Evolutionary conservation across 2,329 filamentous ascomycete species (phyloP).

Genomic region (Sporothrix variecibatus): DNA sequence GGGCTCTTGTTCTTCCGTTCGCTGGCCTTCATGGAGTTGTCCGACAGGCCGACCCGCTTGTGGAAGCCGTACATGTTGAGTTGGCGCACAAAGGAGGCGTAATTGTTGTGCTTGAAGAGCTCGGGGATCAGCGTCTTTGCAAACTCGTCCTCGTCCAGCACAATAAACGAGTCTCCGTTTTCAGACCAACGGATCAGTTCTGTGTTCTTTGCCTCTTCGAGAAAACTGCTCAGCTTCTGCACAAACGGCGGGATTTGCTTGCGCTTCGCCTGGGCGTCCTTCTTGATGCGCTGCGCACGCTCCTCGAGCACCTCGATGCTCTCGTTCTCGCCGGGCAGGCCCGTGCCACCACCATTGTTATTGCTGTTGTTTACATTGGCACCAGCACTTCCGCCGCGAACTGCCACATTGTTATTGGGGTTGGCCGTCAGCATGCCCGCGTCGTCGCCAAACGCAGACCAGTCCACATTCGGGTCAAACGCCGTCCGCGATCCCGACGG

Average conservation of each 20-base stretch:
- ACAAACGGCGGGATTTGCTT: conserved; percentile 98
- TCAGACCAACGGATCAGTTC: conserved; percentile 97
- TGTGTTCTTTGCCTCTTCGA: conserved; percentile 90
- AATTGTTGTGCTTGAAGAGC: conserved; percentile 99
- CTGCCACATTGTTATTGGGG: background rate
- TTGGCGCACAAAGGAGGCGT: conserved; percentile 92
- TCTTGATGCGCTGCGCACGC: conserved; percentile 77
- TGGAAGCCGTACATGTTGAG: conserved; percentile 98
- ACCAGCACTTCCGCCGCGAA: background rate
- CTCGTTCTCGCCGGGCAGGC: conserved; percentile 57
- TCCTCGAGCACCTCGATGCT: conserved; percentile 78
- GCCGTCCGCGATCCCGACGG: conserved; percentile 43
- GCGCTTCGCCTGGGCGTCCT: conserved; percentile 83
- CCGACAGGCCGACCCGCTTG: conserved; percentile 88
- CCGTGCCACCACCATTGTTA: conserved; percentile 23
- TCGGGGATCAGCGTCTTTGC: conserved; percentile 96
- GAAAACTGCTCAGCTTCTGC: conserved; percentile 95
- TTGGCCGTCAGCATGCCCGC: conserved; percentile 34
- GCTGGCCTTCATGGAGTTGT: conserved; percentile 96
- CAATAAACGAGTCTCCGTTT: conserved; percentile 93
- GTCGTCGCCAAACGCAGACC: conserved; percentile 48
- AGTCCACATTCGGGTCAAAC: conserved; percentile 47
- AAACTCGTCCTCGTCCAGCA: conserved; percentile 96
- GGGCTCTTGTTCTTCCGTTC: conserved; percentile 97
- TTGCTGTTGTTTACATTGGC: background rate